phyloP scores from a whole-genome alignment of 208 protist species.

The Trypanosoma rangeli region DNA sequence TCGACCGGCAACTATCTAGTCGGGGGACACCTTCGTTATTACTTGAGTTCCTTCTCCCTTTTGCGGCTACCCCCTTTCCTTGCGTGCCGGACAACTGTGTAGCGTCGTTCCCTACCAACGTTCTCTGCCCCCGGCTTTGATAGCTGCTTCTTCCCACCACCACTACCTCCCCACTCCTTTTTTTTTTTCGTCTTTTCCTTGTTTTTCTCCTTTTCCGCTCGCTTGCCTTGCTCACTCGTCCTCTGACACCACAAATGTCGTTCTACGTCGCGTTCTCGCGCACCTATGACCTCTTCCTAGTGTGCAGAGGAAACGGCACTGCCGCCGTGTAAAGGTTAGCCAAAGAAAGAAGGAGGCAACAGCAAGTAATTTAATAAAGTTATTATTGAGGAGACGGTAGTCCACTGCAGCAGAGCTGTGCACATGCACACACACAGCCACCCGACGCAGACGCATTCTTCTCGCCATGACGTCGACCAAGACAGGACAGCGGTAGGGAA shows the following conservation, averaged over 20 bases:
- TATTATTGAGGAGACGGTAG: not conserved
- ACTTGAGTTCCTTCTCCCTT: slow-evolving; percentile 3
- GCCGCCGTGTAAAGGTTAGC: not conserved
- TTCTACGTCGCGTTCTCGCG: not conserved
- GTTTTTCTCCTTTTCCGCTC: not conserved
- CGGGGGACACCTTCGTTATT: not conserved
- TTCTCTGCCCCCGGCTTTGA: not conserved
- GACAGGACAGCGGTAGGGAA: not conserved
- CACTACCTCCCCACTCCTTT: not conserved
- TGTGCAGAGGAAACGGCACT: not conserved
- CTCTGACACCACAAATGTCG: not conserved
- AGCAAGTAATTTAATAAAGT: not conserved
- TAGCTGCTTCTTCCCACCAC: not conserved
- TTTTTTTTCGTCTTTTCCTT: slow-evolving; percentile 17
- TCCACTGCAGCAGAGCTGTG: not conserved
- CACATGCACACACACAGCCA: not conserved
- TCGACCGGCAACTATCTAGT: not conserved
- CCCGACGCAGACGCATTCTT: not conserved
- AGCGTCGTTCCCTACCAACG: too few species aligned
- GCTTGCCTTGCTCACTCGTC: not conserved
- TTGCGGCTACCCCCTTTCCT: too few species aligned
- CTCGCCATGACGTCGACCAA: not conserved
- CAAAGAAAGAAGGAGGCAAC: slow-evolving; percentile 14
- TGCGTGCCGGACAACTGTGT: not conserved
- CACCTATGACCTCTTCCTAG: not conserved